These are phyloP conservation scores for Heterobasidion occidentale DNA, from an alignment of 1,284 basidiomycete genomes.

Conservation along the genomic window DNA sequence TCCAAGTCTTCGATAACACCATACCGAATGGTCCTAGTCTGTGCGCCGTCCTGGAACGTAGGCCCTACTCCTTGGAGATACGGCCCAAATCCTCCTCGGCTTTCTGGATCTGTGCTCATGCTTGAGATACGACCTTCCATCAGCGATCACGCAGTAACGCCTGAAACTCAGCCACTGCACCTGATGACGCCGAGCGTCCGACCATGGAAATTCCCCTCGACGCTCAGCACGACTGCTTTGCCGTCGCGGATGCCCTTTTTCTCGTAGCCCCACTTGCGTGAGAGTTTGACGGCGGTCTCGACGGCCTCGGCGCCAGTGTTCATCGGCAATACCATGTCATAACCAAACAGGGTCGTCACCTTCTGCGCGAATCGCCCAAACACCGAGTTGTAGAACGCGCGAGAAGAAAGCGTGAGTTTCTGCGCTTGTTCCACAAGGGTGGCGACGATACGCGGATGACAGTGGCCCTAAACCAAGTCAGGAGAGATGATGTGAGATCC, in stretches of 20 bases:
- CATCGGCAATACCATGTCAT: slow-evolving; percentile 98
- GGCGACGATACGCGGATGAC: slow-evolving; percentile 85
- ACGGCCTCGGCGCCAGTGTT: slow-evolving; percentile 99
- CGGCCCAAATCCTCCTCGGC: slow-evolving; percentile 84
- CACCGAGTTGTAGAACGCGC: slow-evolving; percentile 93
- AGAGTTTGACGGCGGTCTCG: slow-evolving; percentile 82
- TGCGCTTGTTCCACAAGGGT: slow-evolving; percentile 83
- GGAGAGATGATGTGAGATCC: background rate
- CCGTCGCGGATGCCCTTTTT: slow-evolving; percentile 81
- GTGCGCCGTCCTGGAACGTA: slow-evolving; percentile 45
- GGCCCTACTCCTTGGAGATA: slow-evolving; percentile 87
- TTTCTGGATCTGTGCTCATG: slow-evolving; percentile 96
- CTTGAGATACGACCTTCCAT: slow-evolving; percentile 27
- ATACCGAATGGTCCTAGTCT: slow-evolving; percentile 63
- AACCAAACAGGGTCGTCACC: slow-evolving; percentile 80
- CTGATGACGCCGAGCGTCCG: slow-evolving; percentile 87
- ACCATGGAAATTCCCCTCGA: slow-evolving; percentile 93
- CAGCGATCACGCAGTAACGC: background rate
- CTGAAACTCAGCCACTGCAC: slow-evolving; percentile 24
- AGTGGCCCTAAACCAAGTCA: slow-evolving; percentile 66
- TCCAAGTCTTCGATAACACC: slow-evolving; percentile 81
- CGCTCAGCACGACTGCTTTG: slow-evolving; percentile 84
- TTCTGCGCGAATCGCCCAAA: slow-evolving; percentile 88
- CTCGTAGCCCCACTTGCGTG: slow-evolving; percentile 89
- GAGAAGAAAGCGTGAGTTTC: slow-evolving; percentile 88